Percentiles rank a stretch among this genome's conserved stretches.
phyloP scores from a whole-genome alignment of 139 green algal genomes.

The Volvox reticuliferus region DNA sequence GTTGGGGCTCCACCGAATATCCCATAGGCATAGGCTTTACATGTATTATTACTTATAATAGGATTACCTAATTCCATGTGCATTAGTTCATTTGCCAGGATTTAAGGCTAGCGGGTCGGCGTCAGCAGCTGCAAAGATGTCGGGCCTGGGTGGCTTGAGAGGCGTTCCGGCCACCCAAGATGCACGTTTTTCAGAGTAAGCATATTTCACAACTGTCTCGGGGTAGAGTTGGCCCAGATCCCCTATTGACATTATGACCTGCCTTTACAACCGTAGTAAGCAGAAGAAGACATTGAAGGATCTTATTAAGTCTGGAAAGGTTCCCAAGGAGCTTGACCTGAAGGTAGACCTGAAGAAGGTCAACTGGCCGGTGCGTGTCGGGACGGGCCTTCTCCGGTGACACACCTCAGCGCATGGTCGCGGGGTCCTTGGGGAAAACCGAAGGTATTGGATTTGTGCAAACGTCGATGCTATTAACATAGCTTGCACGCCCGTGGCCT shows the following conservation, averaged over 20 bases:
- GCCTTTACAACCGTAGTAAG: constrained; percentile 67
- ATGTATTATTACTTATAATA: not conserved
- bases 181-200: constrained; percentile 78
- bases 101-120: not conserved
- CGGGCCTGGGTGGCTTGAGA: constrained; percentile 59
- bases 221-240: not conserved
- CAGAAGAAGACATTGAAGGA: constrained; percentile 80
- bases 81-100: not conserved
- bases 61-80: not conserved
- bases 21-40: not conserved
- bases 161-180: constrained; percentile 80
- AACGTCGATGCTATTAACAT: too few relatives aligned
- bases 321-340: constrained; percentile 82
- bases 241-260: not conserved
- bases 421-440: too few relatives aligned
- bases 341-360: constrained; percentile 88
- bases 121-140: not conserved
- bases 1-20: not conserved
- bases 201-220: not conserved
- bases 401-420: too few relatives aligned
- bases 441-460: too few relatives aligned
- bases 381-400: too few relatives aligned
- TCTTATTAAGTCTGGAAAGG: constrained; percentile 81
- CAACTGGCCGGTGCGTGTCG: constrained; percentile 76
- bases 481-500: too few relatives aligned